Percentiles rank a stretch among this genome's conserved stretches.
These are phyloP conservation scores for Mytilinidion resinicola DNA, from an alignment of 495 filamentous ascomycete genomes.

Conservation along the genomic window DNA sequence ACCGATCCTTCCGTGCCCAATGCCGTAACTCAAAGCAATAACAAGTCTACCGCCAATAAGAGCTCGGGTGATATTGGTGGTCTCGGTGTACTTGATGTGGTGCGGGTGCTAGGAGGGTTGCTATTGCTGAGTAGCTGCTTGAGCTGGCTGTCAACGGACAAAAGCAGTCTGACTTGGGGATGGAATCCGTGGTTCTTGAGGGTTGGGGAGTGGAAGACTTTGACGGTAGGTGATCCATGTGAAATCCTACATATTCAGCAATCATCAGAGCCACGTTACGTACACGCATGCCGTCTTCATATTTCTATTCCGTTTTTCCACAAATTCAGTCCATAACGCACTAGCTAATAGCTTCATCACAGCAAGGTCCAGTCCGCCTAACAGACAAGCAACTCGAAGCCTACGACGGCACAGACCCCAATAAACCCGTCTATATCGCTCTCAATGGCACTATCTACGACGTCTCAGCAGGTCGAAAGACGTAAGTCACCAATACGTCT, in stretches of 20 bases:
- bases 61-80: not conserved
- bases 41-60: not conserved
- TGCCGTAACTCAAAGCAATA: not conserved
- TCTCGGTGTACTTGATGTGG: constrained; percentile 60
- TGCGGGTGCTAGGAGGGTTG: constrained; percentile 66
- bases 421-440: constrained; percentile 79
- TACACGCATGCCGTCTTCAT: too few species aligned
- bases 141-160: constrained; percentile 73
- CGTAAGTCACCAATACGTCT: constrained; percentile 21
- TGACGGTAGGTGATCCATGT: constrained; percentile 25
- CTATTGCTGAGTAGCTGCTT: constrained; percentile 61
- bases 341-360: constrained; percentile 9
- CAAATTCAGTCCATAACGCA: too few species aligned
- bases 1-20: not conserved
- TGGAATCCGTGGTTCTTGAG: constrained; percentile 65
- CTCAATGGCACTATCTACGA: constrained; percentile 95
- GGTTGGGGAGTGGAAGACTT: constrained; percentile 31
- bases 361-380: constrained; percentile 53
- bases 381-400: constrained; percentile 65
- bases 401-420: constrained; percentile 72
- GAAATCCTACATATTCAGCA: not conserved
- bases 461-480: constrained; percentile 63
- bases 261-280: not conserved
- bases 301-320: too few species aligned
- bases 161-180: constrained; percentile 56